A percentile compares a stretch with the other conserved stretches of the same genome.
phyloP scores from a whole-genome alignment of 2,329 filamentous ascomycete genomes.

The Boeremia exigua region DNA sequence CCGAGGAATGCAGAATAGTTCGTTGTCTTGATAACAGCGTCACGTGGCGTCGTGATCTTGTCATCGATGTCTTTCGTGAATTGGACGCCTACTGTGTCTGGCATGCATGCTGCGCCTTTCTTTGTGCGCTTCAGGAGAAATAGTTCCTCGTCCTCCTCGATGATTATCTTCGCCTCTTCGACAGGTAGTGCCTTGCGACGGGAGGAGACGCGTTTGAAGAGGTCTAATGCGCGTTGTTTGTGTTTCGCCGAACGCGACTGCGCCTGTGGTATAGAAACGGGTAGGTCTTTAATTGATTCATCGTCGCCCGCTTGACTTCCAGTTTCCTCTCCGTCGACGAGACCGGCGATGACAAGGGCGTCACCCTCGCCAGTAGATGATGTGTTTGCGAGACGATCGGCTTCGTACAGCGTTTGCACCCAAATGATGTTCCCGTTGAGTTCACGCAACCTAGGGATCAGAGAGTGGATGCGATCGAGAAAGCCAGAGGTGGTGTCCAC shows the following conservation, averaged over 20 bases:
- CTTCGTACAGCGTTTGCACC: slow-evolving; percentile 77
- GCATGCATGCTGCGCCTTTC: slow-evolving; percentile 51
- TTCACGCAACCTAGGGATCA: slow-evolving; percentile 76
- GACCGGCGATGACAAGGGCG: slow-evolving; percentile 51
- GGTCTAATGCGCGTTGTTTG: slow-evolving; percentile 44
- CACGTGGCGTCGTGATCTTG: slow-evolving; percentile 57
- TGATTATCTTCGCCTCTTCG: slow-evolving; percentile 33
- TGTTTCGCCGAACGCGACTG: slow-evolving; percentile 44
- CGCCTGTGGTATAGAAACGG: slow-evolving; percentile 29
- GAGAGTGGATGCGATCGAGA: slow-evolving; percentile 67
- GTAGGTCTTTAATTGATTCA: slow-evolving; percentile 34
- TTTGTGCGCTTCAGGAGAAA: slow-evolving; percentile 50
- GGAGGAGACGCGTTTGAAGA: slow-evolving; percentile 46
- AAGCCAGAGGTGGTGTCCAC: slow-evolving; percentile 70
- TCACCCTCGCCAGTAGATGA: slow-evolving; percentile 55
- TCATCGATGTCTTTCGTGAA: slow-evolving; percentile 58
- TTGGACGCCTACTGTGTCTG: slow-evolving; percentile 55
- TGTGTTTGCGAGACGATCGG: slow-evolving; percentile 63
- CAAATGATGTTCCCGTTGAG: slow-evolving; percentile 76
- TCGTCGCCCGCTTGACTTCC: slow-evolving; percentile 45
- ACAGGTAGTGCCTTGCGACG: slow-evolving; percentile 36
- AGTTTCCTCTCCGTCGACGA: slow-evolving; percentile 43
- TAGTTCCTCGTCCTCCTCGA: slow-evolving; percentile 54
- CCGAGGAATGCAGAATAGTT: slow-evolving; percentile 88
- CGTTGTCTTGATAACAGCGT: slow-evolving; percentile 69